A percentile compares a stretch with the other conserved stretches of the same genome.
phyloP scores from a whole-genome alignment of 805 yeast genomes.

The Zygoascus flipseniorum region DNA sequence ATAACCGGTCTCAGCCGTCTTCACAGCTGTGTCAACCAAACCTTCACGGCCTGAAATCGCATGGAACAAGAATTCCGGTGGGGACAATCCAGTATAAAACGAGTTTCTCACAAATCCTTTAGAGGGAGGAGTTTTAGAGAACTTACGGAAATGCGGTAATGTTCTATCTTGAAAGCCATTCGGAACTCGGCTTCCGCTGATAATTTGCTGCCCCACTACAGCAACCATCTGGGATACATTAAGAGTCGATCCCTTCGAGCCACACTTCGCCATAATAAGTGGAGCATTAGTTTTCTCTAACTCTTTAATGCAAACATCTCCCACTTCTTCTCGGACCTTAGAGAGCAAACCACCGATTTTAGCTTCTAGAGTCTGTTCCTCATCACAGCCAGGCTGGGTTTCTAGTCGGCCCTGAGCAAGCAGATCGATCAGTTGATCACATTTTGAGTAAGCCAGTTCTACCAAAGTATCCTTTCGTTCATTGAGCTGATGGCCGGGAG shows the following conservation, averaged over 20 bases:
- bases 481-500: slow-evolving; percentile 77
- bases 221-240: slow-evolving; percentile 99
- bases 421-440: slow-evolving; percentile 79
- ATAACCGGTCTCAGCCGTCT: slow-evolving; percentile 98
- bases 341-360: slow-evolving; percentile 94
- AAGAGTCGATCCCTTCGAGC: slow-evolving; percentile 95
- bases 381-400: slow-evolving; percentile 98
- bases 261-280: slow-evolving; percentile 97
- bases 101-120: slow-evolving; percentile 97
- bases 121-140: slow-evolving; percentile 94
- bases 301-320: slow-evolving; percentile 93
- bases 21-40: slow-evolving; percentile 97
- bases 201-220: slow-evolving; percentile 98
- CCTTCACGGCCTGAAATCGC: slow-evolving; percentile 99
- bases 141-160: slow-evolving; percentile 90
- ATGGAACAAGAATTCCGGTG: slow-evolving; percentile 96
- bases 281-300: slow-evolving; percentile 90
- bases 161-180: slow-evolving; percentile 99
- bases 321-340: slow-evolving; percentile 97
- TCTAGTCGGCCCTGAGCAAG: slow-evolving; percentile 82
- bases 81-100: slow-evolving; percentile 85
- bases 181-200: slow-evolving; percentile 97
- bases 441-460: slow-evolving; percentile 78
- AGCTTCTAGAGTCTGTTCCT: slow-evolving; percentile 96
- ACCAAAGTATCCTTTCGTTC: slow-evolving; percentile 79